phyloP scores from a whole-genome alignment of 2,329 filamentous ascomycete species.

The Ilyonectria mors-panacis region DNA sequence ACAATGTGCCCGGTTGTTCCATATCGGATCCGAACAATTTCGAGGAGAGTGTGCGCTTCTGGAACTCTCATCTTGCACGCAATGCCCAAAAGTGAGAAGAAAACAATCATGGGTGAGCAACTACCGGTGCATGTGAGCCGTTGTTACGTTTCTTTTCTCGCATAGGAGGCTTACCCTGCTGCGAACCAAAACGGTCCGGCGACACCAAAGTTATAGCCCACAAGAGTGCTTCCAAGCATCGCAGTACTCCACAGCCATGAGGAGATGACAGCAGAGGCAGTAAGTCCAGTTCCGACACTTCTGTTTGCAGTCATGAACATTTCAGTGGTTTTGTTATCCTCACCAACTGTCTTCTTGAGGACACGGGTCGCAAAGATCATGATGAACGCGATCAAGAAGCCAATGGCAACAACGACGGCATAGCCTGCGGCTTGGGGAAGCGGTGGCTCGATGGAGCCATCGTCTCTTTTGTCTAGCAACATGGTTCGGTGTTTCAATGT shows the following conservation, averaged over 20 bases:
- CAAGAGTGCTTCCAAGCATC: constrained; percentile 64
- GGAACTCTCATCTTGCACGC: constrained; percentile 67
- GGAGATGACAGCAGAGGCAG: constrained; percentile 68
- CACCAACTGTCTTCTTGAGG: constrained; percentile 64
- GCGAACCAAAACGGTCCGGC: constrained; percentile 72
- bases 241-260: constrained; percentile 70
- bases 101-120: constrained; percentile 69
- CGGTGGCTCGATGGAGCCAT: constrained; percentile 43
- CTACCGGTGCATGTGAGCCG: constrained; percentile 17
- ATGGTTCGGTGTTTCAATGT: background rate
- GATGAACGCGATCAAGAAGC: constrained; percentile 54
- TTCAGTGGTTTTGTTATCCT: constrained; percentile 68
- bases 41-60: constrained; percentile 67
- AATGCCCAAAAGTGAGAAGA: constrained; percentile 67
- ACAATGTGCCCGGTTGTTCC: constrained; percentile 64
- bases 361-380: constrained; percentile 64
- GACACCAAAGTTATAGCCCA: constrained; percentile 69
- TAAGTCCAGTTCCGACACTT: constrained; percentile 65
- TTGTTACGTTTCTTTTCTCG: accelerated
- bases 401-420: constrained; percentile 53
- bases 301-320: constrained; percentile 71
- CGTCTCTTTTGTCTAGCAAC: constrained; percentile 13
- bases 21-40: constrained; percentile 68
- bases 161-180: constrained; percentile 55
- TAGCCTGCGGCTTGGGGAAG: constrained; percentile 51